phyloP scores from a whole-genome alignment of 2,329 filamentous ascomycete species.

The Tricladium varicosporioides region DNA sequence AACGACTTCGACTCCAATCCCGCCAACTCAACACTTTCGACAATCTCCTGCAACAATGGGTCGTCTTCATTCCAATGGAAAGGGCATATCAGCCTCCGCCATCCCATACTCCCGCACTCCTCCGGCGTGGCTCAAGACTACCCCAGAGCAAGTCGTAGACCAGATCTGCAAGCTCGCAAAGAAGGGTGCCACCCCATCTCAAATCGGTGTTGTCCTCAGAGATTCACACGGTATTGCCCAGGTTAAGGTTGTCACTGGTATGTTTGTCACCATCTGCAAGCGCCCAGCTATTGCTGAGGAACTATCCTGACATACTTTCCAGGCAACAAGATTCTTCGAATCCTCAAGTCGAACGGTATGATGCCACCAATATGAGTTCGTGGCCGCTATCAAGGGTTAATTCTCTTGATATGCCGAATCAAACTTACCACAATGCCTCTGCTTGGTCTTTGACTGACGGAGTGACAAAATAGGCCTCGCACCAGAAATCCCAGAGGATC shows the following conservation, averaged over 20 bases:
- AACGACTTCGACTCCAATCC: conserved; percentile 13
- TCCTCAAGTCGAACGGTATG: conserved; percentile 97
- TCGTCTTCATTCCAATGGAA: conserved; percentile 99
- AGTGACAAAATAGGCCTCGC: conserved; percentile 87
- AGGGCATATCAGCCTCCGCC: conserved; percentile 96
- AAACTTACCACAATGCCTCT: conserved; percentile 61
- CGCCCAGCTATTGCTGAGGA: neutral
- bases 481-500: conserved; percentile 97
- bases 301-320: conserved; percentile 39
- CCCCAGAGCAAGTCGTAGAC: conserved; percentile 96
- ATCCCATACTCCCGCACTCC: conserved; percentile 94
- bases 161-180: conserved; percentile 99
- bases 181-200: conserved; percentile 97
- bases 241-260: conserved; percentile 97
- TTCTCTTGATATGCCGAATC: conserved; percentile 23
- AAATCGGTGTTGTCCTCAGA: conserved; percentile 98
- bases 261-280: conserved; percentile 34
- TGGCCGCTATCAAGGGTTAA: conserved; percentile 33
- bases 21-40: conserved; percentile 23
- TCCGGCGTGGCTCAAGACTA: conserved; percentile 98
- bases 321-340: conserved; percentile 99
- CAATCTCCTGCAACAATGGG: conserved; percentile 63
- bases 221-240: conserved; percentile 98
- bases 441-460: conserved; percentile 88
- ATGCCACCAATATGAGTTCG: conserved; percentile 34